phyloP scores from a whole-genome alignment of 1,284 basidiomycete species.

The Phylloporus gajari region DNA sequence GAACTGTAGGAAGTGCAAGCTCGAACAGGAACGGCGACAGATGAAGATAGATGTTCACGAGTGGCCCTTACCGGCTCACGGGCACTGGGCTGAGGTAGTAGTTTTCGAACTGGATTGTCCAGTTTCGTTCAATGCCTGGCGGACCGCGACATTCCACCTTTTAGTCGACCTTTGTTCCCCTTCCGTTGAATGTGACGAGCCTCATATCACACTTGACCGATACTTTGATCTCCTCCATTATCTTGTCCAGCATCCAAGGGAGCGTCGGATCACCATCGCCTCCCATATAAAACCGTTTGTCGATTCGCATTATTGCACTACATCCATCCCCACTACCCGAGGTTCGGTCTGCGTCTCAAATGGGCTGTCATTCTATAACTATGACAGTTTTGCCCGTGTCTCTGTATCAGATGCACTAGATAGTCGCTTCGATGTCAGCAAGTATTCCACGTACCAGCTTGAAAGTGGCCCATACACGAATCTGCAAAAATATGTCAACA shows the following conservation, averaged over 20 bases:
- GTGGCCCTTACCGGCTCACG: slow-evolving; percentile 54
- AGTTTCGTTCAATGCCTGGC: slow-evolving; percentile 53
- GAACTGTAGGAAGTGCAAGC: slow-evolving; percentile 45
- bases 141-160: slow-evolving; percentile 52
- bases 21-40: slow-evolving; percentile 21
- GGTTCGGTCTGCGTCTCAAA: slow-evolving; percentile 44
- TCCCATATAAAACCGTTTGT: slow-evolving; percentile 51
- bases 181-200: neutral
- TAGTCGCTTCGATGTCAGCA: slow-evolving; percentile 25
- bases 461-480: neutral
- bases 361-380: slow-evolving; percentile 36
- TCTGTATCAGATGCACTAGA: slow-evolving; percentile 24
- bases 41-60: slow-evolving; percentile 53
- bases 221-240: slow-evolving; percentile 11
- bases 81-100: slow-evolving; percentile 35
- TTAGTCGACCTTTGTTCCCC: slow-evolving; percentile 46
- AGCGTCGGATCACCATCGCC: slow-evolving; percentile 47
- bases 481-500: neutral
- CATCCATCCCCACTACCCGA: slow-evolving; percentile 37
- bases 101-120: slow-evolving; percentile 62
- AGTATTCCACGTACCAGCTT: slow-evolving; percentile 37
- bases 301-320: slow-evolving; percentile 43
- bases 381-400: slow-evolving; percentile 11
- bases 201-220: slow-evolving; percentile 11
- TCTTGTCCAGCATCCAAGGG: slow-evolving; percentile 12